Evolutionary conservation across 2,329 filamentous ascomycete species (phyloP), one percentile per base, ranked within the genome.

Genomic region (Paecilomyces formosus): DNA sequence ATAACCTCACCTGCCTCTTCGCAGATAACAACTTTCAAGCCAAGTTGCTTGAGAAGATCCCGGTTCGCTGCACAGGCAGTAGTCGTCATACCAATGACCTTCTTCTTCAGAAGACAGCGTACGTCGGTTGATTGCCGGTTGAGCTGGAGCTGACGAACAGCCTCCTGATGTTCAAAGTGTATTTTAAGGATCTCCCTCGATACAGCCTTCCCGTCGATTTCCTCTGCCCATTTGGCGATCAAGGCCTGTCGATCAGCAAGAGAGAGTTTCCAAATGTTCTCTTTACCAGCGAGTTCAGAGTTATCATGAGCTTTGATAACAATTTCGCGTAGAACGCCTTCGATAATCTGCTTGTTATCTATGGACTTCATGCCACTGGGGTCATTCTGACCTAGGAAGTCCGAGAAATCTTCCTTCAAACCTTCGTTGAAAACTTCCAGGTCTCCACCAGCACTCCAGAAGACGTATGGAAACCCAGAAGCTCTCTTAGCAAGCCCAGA

Each of bases 1-100:
- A 89, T 74, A 0, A 89, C 83, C 61, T 90, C 86, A 0, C 82
- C 87, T 1, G 87, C 87, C 65, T 90, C 87, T 66, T 90, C 87
- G 33, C 83, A 87, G 0, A 89, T 67, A 15, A 89, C 68, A 0
- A 88, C 54, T 53, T 59, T 11, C 8, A 55, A 3, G 57, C 18
- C 64, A 57, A 73, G 49, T 59, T 65, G 9, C 55, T 60, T 72
- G 0, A 83, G 67, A 0, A 75, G 28, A 35, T 55, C 33, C 22
- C 30, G n/a, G 11, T 55, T 55, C 9, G 22, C n/a, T 31, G 54
- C 54, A 26, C 30, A 39, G 3, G 28, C 35, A 9, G 54, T 49
- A 9, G 54, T 55, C 3, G 54, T 55, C 31, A 55, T 39, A 18
- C 54, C 54, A 21, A 55, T 49, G 12, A 55, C 54, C 3, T 49